Evolutionary conservation across 169 alveolate species (phyloP), one percentile per base, ranked within the genome.

Genomic region (Cryptosporidium ubiquitum): DNA sequence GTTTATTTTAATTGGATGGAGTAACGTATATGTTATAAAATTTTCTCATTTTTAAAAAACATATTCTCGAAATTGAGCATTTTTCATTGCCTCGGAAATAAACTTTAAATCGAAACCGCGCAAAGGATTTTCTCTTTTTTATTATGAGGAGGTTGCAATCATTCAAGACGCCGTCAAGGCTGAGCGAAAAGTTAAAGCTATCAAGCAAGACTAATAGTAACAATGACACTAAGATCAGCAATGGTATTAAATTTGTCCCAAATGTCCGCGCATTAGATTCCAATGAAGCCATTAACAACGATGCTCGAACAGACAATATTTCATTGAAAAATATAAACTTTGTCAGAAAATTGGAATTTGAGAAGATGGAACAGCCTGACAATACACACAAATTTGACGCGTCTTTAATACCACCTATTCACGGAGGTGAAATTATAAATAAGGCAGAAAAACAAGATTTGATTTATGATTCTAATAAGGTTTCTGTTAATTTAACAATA

Each of bases 91-190:
- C 35, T 66, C 0, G 35, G 5, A 26, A 35, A 16, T 66, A 5
- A 5, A 39, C 3, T n/a, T 69, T n/a, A 26, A 26, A 47, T 40
- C 66, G 42, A 26, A 18, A 12, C 66, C 58, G 58, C 66, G 84
- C 29, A n/a, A 69, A 29, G 14, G 23, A 68, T n/a, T 69, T 44
- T 5, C 1, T 69, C 6, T 44, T 23, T 0, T 47, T 39, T 37
- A 33, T 26, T 33, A 79, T 79, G 89, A 60, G 75, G 37, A 79
- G 89, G n/a, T 33, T 79, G 14, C 89, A 79, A 42, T 79, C 89
- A 33, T 61, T 79, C 39, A 79, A 79, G 61, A 44, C 89, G 3
- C 75, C 89, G 5, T 79, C 89, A 12, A 61, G 29, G 37, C 29
- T 79, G 29, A 40, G 37, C 42, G 89, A 79, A 49, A 79, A 79